A percentile compares a stretch with the other conserved stretches of the same genome.
Conservation (phyloP, 176 grass and related monocot genomes). For the Lolium perenne region DNA sequence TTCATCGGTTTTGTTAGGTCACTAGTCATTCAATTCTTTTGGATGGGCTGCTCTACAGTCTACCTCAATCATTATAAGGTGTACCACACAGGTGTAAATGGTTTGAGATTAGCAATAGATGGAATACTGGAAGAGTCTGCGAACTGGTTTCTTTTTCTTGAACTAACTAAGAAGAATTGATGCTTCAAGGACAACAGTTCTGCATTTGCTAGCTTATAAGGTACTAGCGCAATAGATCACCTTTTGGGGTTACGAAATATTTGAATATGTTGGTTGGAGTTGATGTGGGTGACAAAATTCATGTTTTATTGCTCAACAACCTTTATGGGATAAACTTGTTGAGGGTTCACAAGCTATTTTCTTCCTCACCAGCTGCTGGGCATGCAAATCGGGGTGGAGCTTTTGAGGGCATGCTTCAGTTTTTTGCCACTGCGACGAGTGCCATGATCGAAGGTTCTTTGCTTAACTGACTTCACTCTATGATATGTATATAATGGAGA, state of each 20-base stretch:
- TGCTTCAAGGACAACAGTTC: not conserved
- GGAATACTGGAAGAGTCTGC: not conserved
- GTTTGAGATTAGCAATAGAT: constrained; percentile 30
- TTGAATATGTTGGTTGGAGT: constrained; percentile 9
- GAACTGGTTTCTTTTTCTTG: constrained; percentile 1
- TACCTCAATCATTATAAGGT: not conserved
- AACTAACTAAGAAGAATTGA: not conserved
- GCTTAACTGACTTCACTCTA: not conserved
- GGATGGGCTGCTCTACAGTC: constrained; percentile 29
- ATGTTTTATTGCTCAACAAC: not conserved
- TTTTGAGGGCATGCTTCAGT: not conserved
- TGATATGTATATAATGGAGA: constrained; percentile 1
- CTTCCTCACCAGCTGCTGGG: not conserved
- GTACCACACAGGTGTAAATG: constrained; percentile 21
- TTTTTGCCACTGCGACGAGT: not conserved
- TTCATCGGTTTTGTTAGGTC: not conserved
- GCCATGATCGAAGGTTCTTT: constrained; percentile 16
- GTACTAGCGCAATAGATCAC: not conserved
- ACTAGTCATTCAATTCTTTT: constrained; percentile 29
- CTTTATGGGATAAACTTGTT: not conserved
- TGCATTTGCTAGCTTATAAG: not conserved
- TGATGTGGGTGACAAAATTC: not conserved
- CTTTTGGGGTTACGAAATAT: not conserved
- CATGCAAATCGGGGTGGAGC: not conserved
- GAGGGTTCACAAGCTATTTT: not conserved